These are phyloP conservation scores for Erythrobasidium hasegawianum DNA, from an alignment of 1,284 basidiomycete genomes.

Conservation along the genomic window DNA sequence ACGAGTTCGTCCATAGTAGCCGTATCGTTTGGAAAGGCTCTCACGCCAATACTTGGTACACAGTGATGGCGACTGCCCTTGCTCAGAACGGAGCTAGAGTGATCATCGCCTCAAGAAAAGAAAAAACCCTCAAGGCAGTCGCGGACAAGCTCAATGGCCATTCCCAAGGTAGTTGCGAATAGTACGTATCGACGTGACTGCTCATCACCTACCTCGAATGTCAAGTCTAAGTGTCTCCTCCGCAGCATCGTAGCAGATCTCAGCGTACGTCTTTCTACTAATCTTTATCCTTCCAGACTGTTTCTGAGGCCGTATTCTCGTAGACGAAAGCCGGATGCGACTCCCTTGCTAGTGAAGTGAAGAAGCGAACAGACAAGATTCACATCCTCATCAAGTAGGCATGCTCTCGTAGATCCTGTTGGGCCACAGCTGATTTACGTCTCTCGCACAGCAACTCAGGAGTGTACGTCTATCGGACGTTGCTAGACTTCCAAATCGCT, in stretches of 20 bases:
- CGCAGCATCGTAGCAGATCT: slow-evolving; percentile 63
- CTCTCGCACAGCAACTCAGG: slow-evolving; percentile 45
- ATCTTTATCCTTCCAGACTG: neutral
- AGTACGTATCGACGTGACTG: too few species aligned
- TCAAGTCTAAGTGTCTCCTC: neutral
- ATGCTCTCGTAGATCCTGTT: too few species aligned
- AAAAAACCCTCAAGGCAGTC: slow-evolving; percentile 69
- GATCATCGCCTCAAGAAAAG: slow-evolving; percentile 80
- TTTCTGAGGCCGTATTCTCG: slow-evolving; percentile 38
- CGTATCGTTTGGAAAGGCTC: neutral
- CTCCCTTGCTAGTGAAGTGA: slow-evolving; percentile 64
- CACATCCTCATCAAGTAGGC: slow-evolving; percentile 61
- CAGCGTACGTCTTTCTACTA: slow-evolving; percentile 53
- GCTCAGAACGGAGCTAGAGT: slow-evolving; percentile 71
- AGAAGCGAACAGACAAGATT: slow-evolving; percentile 63
- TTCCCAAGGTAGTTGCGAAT: slow-evolving; percentile 60
- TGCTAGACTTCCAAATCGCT: neutral
- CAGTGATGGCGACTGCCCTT: slow-evolving; percentile 73
- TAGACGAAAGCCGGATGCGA: slow-evolving; percentile 77
- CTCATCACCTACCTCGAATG: neutral
- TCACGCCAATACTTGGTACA: slow-evolving; percentile 38
- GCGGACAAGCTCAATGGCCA: slow-evolving; percentile 44
- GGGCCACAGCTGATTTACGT: too few species aligned
- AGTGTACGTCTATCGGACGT: slow-evolving; percentile 8
- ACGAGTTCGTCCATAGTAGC: slow-evolving; percentile 7